These are phyloP conservation scores for Middelhovenomyces tepae DNA, from an alignment of 805 yeast species.

Conservation along the genomic window DNA sequence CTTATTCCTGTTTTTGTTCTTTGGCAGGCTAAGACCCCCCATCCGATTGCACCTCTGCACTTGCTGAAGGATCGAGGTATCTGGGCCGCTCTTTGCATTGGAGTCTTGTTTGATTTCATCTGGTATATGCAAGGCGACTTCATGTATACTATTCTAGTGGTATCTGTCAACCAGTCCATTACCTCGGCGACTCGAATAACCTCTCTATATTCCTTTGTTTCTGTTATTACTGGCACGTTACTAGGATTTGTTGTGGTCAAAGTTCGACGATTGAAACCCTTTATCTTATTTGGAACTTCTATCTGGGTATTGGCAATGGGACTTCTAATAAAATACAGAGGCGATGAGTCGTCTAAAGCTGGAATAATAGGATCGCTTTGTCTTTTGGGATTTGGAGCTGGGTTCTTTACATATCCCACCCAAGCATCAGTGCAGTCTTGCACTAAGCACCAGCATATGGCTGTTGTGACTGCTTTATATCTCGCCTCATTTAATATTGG, in stretches of 20 bases:
- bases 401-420: slow-evolving; percentile 57
- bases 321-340: slow-evolving; percentile 47
- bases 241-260: slow-evolving; percentile 44
- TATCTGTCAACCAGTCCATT: slow-evolving; percentile 50
- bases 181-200: slow-evolving; percentile 61
- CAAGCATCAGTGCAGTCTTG: slow-evolving; percentile 54
- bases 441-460: slow-evolving; percentile 56
- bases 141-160: slow-evolving; percentile 56
- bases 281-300: slow-evolving; percentile 48
- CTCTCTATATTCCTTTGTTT: slow-evolving; percentile 54
- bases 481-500: slow-evolving; percentile 55
- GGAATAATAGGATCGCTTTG: slow-evolving; percentile 62
- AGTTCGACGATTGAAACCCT: slow-evolving; percentile 47
- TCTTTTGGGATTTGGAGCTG: slow-evolving; percentile 64
- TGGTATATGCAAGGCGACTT: slow-evolving; percentile 66
- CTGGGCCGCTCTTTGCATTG: slow-evolving; percentile 59
- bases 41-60: slow-evolving; percentile 56
- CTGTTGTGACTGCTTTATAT: slow-evolving; percentile 49
- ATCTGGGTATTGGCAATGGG: slow-evolving; percentile 59
- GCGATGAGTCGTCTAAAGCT: slow-evolving; percentile 38
- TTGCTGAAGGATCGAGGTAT: slow-evolving; percentile 62
- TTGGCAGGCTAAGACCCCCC: slow-evolving; percentile 53
- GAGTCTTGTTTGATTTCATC: slow-evolving; percentile 48
- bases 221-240: slow-evolving; percentile 50
- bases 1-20: slow-evolving; percentile 48